Conservation (phyloP, 768 basidiomycete genomes). For the Dioszegia crocea region DNA sequence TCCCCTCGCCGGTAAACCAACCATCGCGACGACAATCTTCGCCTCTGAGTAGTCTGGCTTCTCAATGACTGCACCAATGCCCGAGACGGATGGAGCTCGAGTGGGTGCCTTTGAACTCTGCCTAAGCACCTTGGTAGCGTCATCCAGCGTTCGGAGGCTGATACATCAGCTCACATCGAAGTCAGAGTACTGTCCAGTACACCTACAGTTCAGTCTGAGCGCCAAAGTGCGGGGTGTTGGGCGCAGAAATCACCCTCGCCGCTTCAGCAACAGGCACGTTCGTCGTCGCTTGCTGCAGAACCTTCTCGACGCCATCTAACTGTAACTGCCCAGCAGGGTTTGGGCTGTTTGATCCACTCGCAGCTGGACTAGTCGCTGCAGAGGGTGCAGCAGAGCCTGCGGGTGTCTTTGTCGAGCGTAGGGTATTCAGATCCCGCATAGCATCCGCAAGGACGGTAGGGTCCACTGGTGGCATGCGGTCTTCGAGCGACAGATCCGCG, state of each 20-base stretch:
- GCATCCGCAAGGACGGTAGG: slow-evolving; percentile 33
- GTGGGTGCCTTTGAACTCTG: slow-evolving; percentile 35
- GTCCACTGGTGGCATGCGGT: slow-evolving; percentile 17
- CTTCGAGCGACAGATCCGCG: background rate
- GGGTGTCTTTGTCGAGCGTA: slow-evolving; percentile 25
- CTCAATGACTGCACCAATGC: slow-evolving; percentile 58
- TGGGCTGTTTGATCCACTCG: slow-evolving; percentile 28
- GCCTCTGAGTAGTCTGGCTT: slow-evolving; percentile 98
- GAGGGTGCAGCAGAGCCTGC: slow-evolving; percentile 25
- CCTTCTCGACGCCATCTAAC: background rate
- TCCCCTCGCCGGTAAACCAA: slow-evolving; percentile 92
- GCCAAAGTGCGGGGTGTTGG: slow-evolving; percentile 49
- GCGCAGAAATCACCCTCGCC: slow-evolving; percentile 15
- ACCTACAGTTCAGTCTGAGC: slow-evolving; percentile 46
- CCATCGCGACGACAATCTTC: slow-evolving; percentile 98
- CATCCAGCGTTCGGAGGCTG: slow-evolving; percentile 43
- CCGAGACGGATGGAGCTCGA: slow-evolving; percentile 45
- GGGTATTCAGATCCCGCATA: slow-evolving; percentile 31
- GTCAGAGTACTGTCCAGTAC: background rate
- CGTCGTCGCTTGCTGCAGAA: background rate
- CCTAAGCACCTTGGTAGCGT: slow-evolving; percentile 42
- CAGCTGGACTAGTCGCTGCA: slow-evolving; percentile 20
- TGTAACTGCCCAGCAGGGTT: slow-evolving; percentile 7
- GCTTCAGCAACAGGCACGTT: background rate
- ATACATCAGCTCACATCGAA: background rate